Percentiles rank a stretch among this genome's conserved stretches.
phyloP scores from a whole-genome alignment of 2,329 filamentous ascomycete genomes.

The Plenodomus biglobosus region DNA sequence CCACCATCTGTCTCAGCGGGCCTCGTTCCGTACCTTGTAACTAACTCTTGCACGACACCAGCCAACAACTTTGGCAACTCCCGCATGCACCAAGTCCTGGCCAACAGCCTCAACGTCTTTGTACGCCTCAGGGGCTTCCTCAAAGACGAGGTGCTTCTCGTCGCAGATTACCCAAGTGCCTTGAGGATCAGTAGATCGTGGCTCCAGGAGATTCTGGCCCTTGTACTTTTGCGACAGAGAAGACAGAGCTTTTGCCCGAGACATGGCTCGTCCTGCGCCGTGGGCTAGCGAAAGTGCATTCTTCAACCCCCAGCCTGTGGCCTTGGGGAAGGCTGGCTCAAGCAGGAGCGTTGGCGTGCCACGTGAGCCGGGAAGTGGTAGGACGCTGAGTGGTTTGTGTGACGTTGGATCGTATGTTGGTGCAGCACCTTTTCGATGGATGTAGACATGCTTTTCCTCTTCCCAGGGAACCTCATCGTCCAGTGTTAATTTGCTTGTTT shows the following conservation, averaged over 20 bases:
- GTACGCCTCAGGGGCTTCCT: slow-evolving; percentile 45
- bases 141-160: slow-evolving; percentile 43
- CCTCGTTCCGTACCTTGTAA: slow-evolving; percentile 45
- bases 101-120: slow-evolving; percentile 44
- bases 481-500: neutral
- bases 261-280: slow-evolving; percentile 44
- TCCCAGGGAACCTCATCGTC: neutral
- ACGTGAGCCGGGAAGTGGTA: slow-evolving; percentile 44
- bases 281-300: slow-evolving; percentile 45
- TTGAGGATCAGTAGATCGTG: slow-evolving; percentile 17
- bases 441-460: slow-evolving; percentile 26
- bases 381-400: slow-evolving; percentile 26
- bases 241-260: slow-evolving; percentile 39
- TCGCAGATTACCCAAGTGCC: slow-evolving; percentile 46
- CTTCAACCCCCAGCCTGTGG: slow-evolving; percentile 29
- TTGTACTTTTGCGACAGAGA: slow-evolving; percentile 40
- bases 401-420: slow-evolving; percentile 30
- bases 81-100: slow-evolving; percentile 39
- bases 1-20: slow-evolving; percentile 6
- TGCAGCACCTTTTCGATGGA: slow-evolving; percentile 46
- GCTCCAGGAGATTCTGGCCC: slow-evolving; percentile 32
- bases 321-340: slow-evolving; percentile 31
- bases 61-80: slow-evolving; percentile 35
- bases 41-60: slow-evolving; percentile 41
- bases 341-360: slow-evolving; percentile 45